Evolutionary conservation across 1,139 yeast genomes (phyloP).

Genomic region (Zygoascus hellenicus): DNA sequence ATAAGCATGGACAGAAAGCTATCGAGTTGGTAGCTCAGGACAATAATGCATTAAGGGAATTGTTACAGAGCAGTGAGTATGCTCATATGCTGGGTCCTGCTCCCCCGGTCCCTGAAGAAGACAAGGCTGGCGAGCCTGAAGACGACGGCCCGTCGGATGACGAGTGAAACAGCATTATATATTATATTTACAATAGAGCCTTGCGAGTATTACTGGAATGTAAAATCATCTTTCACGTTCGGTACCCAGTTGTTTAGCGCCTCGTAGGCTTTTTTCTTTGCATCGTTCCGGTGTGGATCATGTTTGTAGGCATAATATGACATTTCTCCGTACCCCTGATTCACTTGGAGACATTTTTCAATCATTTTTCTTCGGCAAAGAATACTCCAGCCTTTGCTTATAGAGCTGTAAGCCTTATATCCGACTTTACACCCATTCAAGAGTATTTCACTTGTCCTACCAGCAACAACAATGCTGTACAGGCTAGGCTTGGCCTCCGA

Average conservation of each 20-base stretch:
- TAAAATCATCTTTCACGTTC: constrained; percentile 30
- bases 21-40: constrained; percentile 55
- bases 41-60: constrained; percentile 50
- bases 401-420: constrained; percentile 24
- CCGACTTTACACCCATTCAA: constrained; percentile 34
- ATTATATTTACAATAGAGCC: not conserved
- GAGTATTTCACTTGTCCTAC: constrained; percentile 14
- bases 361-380: constrained; percentile 18
- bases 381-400: constrained; percentile 21
- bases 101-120: constrained; percentile 26
- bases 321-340: not conserved
- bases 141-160: constrained; percentile 15
- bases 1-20: constrained; percentile 64
- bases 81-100: constrained; percentile 42
- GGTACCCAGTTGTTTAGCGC: constrained; percentile 27
- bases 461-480: constrained; percentile 21
- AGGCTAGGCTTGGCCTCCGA: constrained; percentile 21
- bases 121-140: constrained; percentile 20
- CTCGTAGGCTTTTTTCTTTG: constrained; percentile 23
- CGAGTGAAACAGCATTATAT: constrained; percentile 1
- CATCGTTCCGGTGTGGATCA: constrained; percentile 15
- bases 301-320: constrained; percentile 17
- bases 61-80: constrained; percentile 77
- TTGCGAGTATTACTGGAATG: not conserved
- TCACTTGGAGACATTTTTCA: not conserved